These are phyloP conservation scores for Pistacia integerrima DNA, from an alignment of 345 rosid genomes.

Conservation along the genomic window DNA sequence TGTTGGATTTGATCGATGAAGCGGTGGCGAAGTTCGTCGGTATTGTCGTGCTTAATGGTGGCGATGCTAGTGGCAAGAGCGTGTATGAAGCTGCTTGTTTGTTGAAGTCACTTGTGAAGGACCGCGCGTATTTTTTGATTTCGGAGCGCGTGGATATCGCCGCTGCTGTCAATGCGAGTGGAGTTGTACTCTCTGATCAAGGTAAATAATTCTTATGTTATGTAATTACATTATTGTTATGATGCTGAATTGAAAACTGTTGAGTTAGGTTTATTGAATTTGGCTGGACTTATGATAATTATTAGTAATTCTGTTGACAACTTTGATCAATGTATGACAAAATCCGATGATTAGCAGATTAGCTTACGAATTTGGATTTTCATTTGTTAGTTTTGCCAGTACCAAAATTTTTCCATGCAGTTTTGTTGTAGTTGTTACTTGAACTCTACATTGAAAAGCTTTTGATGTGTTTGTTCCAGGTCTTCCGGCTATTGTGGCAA, in stretches of 20 bases:
- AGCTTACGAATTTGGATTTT: too few species aligned
- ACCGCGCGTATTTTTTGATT: constrained; percentile 77
- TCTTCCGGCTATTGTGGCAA: constrained; percentile 87
- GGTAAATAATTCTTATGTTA: constrained; percentile 35
- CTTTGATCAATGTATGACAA: too few species aligned
- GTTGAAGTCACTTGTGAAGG: constrained; percentile 76
- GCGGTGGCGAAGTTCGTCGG: constrained; percentile 75
- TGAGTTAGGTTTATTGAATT: too few species aligned
- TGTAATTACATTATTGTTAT: background rate
- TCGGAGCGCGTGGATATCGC: constrained; percentile 89
- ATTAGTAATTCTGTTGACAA: too few species aligned
- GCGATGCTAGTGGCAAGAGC: constrained; percentile 54
- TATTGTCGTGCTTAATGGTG: constrained; percentile 73
- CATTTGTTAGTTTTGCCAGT: too few species aligned
- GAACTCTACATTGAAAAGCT: background rate
- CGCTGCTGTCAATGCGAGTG: constrained; percentile 81
- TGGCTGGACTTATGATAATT: too few species aligned
- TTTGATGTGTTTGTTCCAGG: constrained; percentile 42
- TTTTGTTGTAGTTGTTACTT: background rate
- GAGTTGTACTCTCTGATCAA: constrained; percentile 91
- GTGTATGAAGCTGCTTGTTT: constrained; percentile 87
- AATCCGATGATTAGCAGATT: too few species aligned
- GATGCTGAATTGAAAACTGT: too few species aligned
- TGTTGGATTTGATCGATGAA: constrained; percentile 60
- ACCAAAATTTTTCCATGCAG: too few species aligned